Conservation (phyloP, 177 flowering plant genomes). For the Vitis hybrid region DNA sequence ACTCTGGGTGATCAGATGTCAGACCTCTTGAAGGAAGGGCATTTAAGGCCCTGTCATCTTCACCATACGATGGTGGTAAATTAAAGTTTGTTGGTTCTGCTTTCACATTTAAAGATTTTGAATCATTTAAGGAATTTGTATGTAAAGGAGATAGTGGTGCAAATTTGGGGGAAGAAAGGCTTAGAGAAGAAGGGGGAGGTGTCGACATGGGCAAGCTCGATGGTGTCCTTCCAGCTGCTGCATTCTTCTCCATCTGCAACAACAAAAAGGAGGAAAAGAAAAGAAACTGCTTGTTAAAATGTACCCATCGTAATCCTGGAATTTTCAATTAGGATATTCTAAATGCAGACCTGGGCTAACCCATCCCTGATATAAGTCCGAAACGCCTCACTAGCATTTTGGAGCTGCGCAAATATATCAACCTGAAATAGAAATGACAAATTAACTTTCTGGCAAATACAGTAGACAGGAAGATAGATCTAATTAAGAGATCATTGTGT, state of each 20-base stretch:
- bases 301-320: not conserved
- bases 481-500: no score
- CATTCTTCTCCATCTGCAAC: constrained; percentile 91
- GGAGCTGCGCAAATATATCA: constrained; percentile 97
- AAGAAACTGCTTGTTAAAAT: not conserved
- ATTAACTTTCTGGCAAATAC: not conserved
- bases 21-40: constrained; percentile 38
- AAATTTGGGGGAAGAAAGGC: constrained; percentile 70
- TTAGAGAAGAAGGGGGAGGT: constrained; percentile 81
- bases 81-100: constrained; percentile 56
- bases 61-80: constrained; percentile 55
- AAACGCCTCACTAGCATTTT: constrained; percentile 99
- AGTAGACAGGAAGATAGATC: no score
- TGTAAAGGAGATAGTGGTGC: constrained; percentile 80
- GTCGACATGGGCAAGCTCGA: constrained; percentile 87
- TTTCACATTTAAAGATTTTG: constrained; percentile 45
- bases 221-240: constrained; percentile 96
- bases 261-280: constrained; percentile 5
- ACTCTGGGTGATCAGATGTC: constrained; percentile 35
- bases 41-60: constrained; percentile 39
- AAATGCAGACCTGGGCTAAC: constrained; percentile 72
- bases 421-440: constrained; percentile 47
- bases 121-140: constrained; percentile 51
- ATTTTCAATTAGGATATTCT: not conserved
- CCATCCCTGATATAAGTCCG: constrained; percentile 98